phyloP scores from a whole-genome alignment of 2,329 filamentous ascomycete genomes.

The Macroventuria anomochaeta region DNA sequence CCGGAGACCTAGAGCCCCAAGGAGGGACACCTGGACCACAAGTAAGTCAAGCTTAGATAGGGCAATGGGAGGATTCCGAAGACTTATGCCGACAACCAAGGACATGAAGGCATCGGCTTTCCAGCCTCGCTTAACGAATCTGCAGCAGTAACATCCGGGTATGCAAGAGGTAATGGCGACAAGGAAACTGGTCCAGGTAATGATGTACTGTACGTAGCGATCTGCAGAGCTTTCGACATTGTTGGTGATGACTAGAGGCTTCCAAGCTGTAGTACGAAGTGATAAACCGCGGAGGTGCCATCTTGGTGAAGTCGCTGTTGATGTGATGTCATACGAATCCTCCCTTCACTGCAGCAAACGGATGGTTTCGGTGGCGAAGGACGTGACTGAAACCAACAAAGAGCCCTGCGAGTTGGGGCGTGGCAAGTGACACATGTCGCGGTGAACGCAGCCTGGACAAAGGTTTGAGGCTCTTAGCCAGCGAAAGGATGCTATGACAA shows the following conservation, averaged over 20 bases:
- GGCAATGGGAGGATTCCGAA: background rate
- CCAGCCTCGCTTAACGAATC: constrained; percentile 2
- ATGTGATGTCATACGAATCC: background rate
- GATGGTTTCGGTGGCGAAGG: background rate
- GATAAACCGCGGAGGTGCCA: background rate
- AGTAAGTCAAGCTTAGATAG: background rate
- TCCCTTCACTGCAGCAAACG: background rate
- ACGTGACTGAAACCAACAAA: constrained; percentile 2
- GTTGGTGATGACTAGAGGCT: background rate
- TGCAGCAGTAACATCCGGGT: constrained; percentile 7
- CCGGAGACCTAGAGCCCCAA: constrained; percentile 2
- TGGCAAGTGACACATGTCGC: background rate
- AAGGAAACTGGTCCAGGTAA: constrained; percentile 6
- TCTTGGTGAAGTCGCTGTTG: background rate
- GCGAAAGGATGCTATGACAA: background rate
- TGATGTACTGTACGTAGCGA: constrained; percentile 2
- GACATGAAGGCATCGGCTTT: constrained; percentile 14
- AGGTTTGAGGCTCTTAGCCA: background rate
- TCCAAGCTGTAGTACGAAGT: background rate
- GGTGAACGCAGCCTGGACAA: background rate
- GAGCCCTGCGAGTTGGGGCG: background rate
- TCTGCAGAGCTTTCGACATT: constrained; percentile 9
- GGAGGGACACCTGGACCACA: background rate
- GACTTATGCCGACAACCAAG: constrained; percentile 4
- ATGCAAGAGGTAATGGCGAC: constrained; percentile 6